Evolutionary conservation across 306 rosid genomes (phyloP), one percentile per base, ranked within the genome.

Genomic region (Rosa multiflora): DNA sequence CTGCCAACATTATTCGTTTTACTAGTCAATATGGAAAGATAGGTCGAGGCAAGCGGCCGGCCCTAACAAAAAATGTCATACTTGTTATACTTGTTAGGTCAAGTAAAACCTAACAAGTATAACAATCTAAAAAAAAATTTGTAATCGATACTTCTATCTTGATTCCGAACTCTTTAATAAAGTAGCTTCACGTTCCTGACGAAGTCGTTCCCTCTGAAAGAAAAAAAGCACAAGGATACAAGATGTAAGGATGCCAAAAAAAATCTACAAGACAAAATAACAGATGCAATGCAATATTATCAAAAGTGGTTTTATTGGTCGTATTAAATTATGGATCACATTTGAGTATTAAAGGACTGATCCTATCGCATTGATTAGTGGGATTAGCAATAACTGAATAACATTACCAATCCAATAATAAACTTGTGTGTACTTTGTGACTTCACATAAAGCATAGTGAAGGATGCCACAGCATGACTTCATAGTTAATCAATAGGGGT

Each of bases 181-280:
- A 66, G 74, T 76, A 61, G 81, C 78, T 78, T 87, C 88, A 12
- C 74, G 80, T 72, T 85, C 83, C 43, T 40, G 77, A 52, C 35
- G 74, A 64, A 48, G 84, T 68, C 73, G 79, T 81, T 92, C 96
- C 83, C 92, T 88, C 97, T 92, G 91, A 81, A 58, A 76, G 42
- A 82, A 63, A 51, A 46, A 47, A 55, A 48, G 8, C 20, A 66
- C 49, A 58, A 51, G 29, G 49, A 47, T 15, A 13, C 8, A 32
- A 73, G 64, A 20, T 53, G 51, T 40, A 9, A 14, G 21, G 53
- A 37, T 70, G 14, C 1, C 15, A 32, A 32, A 32, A 2, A 32
- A 32, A 32, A 32, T 32, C 35, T 32, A 32, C 35, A 32, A 1
- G 46, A 23, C 3, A 1, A 47, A 7, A 2, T 23, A 32, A 32